phyloP scores from a whole-genome alignment of 305 asterid genomes.

The Solanum hybrid region DNA sequence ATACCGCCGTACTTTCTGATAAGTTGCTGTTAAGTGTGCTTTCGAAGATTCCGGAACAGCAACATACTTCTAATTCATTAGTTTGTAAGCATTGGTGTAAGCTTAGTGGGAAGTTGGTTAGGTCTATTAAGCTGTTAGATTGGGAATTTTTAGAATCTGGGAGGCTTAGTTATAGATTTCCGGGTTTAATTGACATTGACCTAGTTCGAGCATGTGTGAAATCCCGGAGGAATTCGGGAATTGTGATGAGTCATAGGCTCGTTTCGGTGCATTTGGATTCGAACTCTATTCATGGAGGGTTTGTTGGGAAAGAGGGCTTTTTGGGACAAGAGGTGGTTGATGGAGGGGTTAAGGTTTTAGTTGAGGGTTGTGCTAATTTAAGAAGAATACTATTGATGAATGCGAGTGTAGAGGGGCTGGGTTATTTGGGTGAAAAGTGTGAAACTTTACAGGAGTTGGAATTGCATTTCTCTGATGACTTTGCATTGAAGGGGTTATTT shows the following conservation, averaged over 20 bases:
- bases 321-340: constrained; percentile 36
- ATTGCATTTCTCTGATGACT: constrained; percentile 48
- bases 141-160: constrained; percentile 88
- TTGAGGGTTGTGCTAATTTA: constrained; percentile 54
- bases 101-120: constrained; percentile 53
- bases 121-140: constrained; percentile 48
- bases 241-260: constrained; percentile 42
- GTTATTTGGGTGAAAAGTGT: constrained; percentile 48
- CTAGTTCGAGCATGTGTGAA: constrained; percentile 35
- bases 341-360: constrained; percentile 52
- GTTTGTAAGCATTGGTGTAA: constrained; percentile 75
- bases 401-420: constrained; percentile 54
- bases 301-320: constrained; percentile 34
- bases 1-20: constrained; percentile 36
- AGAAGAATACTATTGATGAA: constrained; percentile 46
- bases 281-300: constrained; percentile 24
- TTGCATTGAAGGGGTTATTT: constrained; percentile 43
- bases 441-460: constrained; percentile 80
- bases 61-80: constrained; percentile 41
- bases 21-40: constrained; percentile 47
- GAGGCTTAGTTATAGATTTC: constrained; percentile 53
- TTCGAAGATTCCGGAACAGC: constrained; percentile 34
- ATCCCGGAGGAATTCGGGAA: constrained; percentile 49
- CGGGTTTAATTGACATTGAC: constrained; percentile 55
- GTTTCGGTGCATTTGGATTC: constrained; percentile 42